Evolutionary conservation across 768 basidiomycete species (phyloP).

Genomic region (Boletus sp.): DNA sequence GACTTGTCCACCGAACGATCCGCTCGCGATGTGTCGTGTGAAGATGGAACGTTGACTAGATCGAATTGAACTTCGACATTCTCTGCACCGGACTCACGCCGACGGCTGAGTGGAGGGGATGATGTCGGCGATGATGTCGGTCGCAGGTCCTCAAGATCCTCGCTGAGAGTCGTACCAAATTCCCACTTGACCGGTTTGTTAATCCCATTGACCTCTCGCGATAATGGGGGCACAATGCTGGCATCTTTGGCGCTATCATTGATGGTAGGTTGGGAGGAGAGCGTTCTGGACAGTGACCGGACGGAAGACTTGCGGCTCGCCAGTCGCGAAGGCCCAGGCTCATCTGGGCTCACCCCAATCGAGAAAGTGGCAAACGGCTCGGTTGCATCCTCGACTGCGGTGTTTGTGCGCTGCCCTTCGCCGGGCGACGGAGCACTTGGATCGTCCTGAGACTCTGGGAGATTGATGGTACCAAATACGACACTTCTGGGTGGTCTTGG

Average conservation of each 20-base stretch:
- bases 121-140: neutral
- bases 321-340: constrained; percentile 28
- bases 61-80: neutral
- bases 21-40: neutral
- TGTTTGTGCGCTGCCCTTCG: constrained; percentile 11
- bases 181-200: constrained; percentile 44
- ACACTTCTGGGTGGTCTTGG: constrained; percentile 29
- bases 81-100: neutral
- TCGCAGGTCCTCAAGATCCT: constrained; percentile 4
- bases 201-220: constrained; percentile 11
- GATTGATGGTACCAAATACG: constrained; percentile 51
- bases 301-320: constrained; percentile 26
- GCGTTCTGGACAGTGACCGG: constrained; percentile 14
- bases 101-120: neutral
- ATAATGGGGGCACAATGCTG: neutral
- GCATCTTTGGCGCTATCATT: constrained; percentile 1
- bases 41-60: neutral
- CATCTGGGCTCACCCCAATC: constrained; percentile 43
- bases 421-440: neutral
- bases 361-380: constrained; percentile 39
- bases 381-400: constrained; percentile 13
- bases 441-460: constrained; percentile 21
- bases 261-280: neutral
- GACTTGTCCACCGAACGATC: constrained; percentile 7
- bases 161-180: constrained; percentile 47